These are phyloP conservation scores for Epithele typhae DNA, from an alignment of 768 basidiomycete genomes.

Conservation along the genomic window DNA sequence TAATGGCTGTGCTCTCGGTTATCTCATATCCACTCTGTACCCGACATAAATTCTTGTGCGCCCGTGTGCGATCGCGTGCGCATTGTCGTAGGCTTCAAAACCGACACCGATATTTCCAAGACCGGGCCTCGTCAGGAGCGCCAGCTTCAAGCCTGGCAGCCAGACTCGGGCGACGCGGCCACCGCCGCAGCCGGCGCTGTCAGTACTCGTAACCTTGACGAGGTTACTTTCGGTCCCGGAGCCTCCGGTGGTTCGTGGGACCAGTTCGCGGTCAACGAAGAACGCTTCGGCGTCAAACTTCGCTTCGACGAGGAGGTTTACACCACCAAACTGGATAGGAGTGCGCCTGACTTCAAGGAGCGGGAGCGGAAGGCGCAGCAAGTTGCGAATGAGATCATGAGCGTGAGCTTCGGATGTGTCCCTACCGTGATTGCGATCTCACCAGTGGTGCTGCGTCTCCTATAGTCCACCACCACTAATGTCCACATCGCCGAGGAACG, in stretches of 20 bases:
- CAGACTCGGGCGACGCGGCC: conserved; percentile 25
- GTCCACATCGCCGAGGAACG: conserved; percentile 91
- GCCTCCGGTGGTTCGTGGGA: conserved; percentile 64
- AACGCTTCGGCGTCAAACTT: conserved; percentile 87
- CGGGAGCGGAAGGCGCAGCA: conserved; percentile 82
- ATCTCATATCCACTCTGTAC: not conserved
- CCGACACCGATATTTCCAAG: conserved; percentile 75
- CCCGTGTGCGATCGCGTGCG: conserved; percentile 1
- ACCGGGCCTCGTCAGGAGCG: conserved; percentile 55
- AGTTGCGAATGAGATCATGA: conserved; percentile 88
- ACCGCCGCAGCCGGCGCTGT: conserved; percentile 26
- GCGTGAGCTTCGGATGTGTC: conserved; percentile 43
- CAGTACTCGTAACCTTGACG: conserved; percentile 42
- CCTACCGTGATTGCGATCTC: not conserved
- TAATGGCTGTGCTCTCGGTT: conserved; percentile 9
- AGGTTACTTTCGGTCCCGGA: conserved; percentile 63
- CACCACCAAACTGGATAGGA: conserved; percentile 89
- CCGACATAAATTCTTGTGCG: too few species aligned
- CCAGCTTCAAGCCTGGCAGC: conserved; percentile 77
- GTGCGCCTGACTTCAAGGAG: conserved; percentile 81
- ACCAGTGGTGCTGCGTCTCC: too few species aligned
- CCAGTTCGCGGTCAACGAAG: conserved; percentile 91
- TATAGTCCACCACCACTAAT: conserved; percentile 67
- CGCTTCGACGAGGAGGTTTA: conserved; percentile 92
- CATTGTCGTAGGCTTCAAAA: conserved; percentile 61